phyloP scores from a whole-genome alignment of 768 basidiomycete species.

The Hemileccinum rubropunctum region DNA sequence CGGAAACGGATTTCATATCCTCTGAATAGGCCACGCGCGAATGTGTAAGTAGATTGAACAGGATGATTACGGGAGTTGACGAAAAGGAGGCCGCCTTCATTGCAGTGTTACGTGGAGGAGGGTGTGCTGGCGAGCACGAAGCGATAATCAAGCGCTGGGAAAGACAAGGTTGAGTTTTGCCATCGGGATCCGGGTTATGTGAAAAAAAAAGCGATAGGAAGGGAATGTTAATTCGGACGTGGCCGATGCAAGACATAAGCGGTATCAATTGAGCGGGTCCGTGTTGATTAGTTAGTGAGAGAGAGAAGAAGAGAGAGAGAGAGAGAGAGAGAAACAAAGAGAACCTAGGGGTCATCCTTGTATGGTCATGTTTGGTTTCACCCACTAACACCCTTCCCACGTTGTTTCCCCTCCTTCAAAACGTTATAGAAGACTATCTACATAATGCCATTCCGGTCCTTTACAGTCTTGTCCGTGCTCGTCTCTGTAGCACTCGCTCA shows the following conservation, averaged over 20 bases:
- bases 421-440: not conserved
- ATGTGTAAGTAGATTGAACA: not conserved
- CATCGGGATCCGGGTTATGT: conserved; percentile 5
- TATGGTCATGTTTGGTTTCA: not conserved
- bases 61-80: conserved; percentile 17
- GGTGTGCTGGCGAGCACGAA: conserved; percentile 6
- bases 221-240: conserved; percentile 2
- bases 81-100: not conserved
- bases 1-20: conserved; percentile 7
- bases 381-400: no score
- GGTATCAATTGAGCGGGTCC: no score
- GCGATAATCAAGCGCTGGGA: conserved; percentile 7
- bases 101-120: conserved; percentile 15
- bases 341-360: not conserved
- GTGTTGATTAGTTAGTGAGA: no score
- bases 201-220: conserved; percentile 2
- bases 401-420: no score
- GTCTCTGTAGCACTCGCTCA: conserved; percentile 52
- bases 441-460: conserved; percentile 45
- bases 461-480: conserved; percentile 51
- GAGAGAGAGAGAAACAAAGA: no score
- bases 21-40: conserved; percentile 9
- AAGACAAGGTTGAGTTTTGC: not conserved
- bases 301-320: no score
- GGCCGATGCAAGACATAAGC: not conserved